Base-by-base conservation (phyloP, 2,329 filamentous ascomycete species). In the Microsporum ferrugineum region DNA sequence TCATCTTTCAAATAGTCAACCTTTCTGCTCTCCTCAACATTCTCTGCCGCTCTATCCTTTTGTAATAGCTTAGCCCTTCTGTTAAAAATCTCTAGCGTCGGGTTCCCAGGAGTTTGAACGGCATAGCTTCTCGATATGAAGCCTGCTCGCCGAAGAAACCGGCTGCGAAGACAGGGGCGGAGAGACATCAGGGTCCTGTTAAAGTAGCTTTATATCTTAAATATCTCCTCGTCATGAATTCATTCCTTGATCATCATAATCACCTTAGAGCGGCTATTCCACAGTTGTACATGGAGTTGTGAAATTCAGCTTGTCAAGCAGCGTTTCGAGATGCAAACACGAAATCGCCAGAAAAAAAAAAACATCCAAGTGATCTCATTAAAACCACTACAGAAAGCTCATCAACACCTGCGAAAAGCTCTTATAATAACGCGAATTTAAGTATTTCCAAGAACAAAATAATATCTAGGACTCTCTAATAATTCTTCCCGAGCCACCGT, bases 1-100 rank as follows among this genome's bases (percentile, higher is more conserved):
- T 97, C 92, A 71, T 97, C 91, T 72, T 91, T 91, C 61, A 99
- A 78, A 71, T 97, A 97, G 76, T 97, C 94, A 29, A 90, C 87
- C 68, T 88, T 83, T 14, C 92, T 83, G 71, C 91, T 91, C 65
- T 81, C 75, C 65, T 89, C 83, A 7, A 82, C 77, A 70, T 92
- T 79, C 53, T 79, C 72, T 0, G 89, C 91, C 0, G 91, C 88
- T 64, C 92, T 84, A 73, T 97, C 91, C 73, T 90, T 95, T 72
- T 99, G 94, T 57, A 94, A 77, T 80, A 88, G 91, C 80, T 99
- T 99, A 27, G 86, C 84, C 67, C 83, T 83, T 64, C 86, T 84
- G 75, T 95, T 95, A 83, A 99, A 99, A 73, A 99, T 88, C 67
- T 96, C 87, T 67, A 95, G 84, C 41, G 86, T 84, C 31, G 91